Evolutionary conservation across 2,329 filamentous ascomycete species (phyloP), one percentile per base, ranked within the genome.

Genomic region (Diaporthe humulicola): DNA sequence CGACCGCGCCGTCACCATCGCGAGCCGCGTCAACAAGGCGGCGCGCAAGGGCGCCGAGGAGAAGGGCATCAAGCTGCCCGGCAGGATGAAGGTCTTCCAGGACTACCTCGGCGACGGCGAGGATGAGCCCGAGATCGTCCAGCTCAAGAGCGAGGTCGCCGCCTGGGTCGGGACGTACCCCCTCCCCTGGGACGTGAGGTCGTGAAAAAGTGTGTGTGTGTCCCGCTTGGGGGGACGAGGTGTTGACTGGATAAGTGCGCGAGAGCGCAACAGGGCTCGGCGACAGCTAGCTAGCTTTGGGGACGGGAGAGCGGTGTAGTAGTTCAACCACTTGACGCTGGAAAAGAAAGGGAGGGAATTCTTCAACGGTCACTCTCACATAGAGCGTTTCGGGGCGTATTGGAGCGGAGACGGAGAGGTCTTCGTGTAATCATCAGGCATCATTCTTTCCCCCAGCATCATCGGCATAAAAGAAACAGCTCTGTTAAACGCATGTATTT

Each of bases 1-100:
- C 71, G 94, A 96, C 85, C 92, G 94, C 64, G 93, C 94, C 12
- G 95, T 98, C 61, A 91, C 90, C 40, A 95, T 98, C 79, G 93
- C 95, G 1, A 89, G 93, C 78, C 90, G 93, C 75, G 86, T 98
- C 60, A 93, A 96, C 84, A 94, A 91, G 84, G 90, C 91, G 76
- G 93, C 92, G 5, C 90, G 90, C 79, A 92, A 93, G 79, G 89
- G 90, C n/a, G 91, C 92, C 15, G 89, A 92, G 82, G 90, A 92
- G 76, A 90, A 89, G 79, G 90, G 90, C 36, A 90, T 93, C 77
- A 94, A 93, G 87, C 90, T 86, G 78, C 88, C 90, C 33, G 90
- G 89, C 67, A 90, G 90, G 79, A 86, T 94, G 61, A 93, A 90
- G 82, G 88, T 90, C 40, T 95, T 94, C 84, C 84, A 93, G 78